Conservation (phyloP, 495 filamentous ascomycete species). For the Corynascus novoguineensis region DNA sequence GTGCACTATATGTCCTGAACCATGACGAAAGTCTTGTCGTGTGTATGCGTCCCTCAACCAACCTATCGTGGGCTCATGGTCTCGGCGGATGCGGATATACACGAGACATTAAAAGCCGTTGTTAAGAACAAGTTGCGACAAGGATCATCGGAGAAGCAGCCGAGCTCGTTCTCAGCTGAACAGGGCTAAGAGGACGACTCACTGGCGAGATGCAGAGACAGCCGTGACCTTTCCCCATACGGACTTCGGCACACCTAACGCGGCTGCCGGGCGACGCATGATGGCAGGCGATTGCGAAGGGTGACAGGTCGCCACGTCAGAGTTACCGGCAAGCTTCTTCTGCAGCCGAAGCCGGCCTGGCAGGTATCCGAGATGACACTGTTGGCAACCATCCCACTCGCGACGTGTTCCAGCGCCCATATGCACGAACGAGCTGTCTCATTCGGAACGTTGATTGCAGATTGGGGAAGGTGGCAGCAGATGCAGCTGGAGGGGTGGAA, state of each 20-base stretch:
- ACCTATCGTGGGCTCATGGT: not conserved
- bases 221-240: slow-evolving; percentile 9
- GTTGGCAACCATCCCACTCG: not conserved
- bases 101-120: not conserved
- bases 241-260: slow-evolving; percentile 9
- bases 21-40: not conserved
- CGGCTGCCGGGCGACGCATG: slow-evolving; percentile 5
- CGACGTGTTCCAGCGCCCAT: not conserved
- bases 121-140: not conserved
- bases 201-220: slow-evolving; percentile 1
- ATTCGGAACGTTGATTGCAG: not conserved
- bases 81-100: not conserved
- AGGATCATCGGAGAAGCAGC: not conserved
- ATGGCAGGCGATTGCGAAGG: not conserved
- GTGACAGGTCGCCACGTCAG: slow-evolving; percentile 12
- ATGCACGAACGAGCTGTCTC: not conserved
- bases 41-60: not conserved
- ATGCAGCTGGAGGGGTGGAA: not conserved
- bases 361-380: slow-evolving; percentile 1
- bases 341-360: not conserved
- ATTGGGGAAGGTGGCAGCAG: not conserved
- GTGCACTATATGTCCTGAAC: not conserved
- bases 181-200: not conserved
- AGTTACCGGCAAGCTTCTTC: not conserved
- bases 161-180: not conserved